These are phyloP conservation scores for Suhomyces taliae DNA, from an alignment of 1,139 yeast genomes.

Conservation along the genomic window DNA sequence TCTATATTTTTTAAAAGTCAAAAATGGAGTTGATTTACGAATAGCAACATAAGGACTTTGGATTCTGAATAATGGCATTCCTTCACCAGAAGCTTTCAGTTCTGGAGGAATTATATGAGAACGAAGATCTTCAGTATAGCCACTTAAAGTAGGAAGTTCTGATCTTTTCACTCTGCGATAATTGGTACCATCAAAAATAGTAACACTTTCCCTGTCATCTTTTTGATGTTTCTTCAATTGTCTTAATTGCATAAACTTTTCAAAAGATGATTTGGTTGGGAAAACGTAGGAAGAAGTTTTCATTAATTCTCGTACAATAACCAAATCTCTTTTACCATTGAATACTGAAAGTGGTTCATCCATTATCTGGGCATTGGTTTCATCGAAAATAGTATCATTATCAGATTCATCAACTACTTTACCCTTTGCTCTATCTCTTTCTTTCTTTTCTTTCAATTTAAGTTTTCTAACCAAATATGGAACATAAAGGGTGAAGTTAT, in stretches of 20 bases:
- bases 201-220: conserved; percentile 22
- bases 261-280: conserved; percentile 30
- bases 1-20: conserved; percentile 32
- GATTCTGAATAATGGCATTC: conserved; percentile 40
- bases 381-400: conserved; percentile 24
- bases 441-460: conserved; percentile 17
- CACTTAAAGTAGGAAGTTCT: background rate
- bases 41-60: conserved; percentile 38
- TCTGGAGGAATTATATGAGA: conserved; percentile 36
- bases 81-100: conserved; percentile 33
- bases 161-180: conserved; percentile 17
- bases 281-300: conserved; percentile 33
- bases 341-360: conserved; percentile 16
- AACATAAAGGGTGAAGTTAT: conserved; percentile 38
- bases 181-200: conserved; percentile 26
- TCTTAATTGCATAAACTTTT: conserved; percentile 31
- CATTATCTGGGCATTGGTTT: conserved; percentile 13
- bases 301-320: conserved; percentile 37
- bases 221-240: conserved; percentile 24
- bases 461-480: conserved; percentile 37
- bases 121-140: conserved; percentile 26
- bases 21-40: conserved; percentile 38
- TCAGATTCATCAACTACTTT: conserved; percentile 16
- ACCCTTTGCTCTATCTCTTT: background rate
- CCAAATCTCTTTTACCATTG: conserved; percentile 28